Evolutionary conservation across 148 eudicot species (phyloP).

Genomic region (Vaccinium vitisidaea): DNA sequence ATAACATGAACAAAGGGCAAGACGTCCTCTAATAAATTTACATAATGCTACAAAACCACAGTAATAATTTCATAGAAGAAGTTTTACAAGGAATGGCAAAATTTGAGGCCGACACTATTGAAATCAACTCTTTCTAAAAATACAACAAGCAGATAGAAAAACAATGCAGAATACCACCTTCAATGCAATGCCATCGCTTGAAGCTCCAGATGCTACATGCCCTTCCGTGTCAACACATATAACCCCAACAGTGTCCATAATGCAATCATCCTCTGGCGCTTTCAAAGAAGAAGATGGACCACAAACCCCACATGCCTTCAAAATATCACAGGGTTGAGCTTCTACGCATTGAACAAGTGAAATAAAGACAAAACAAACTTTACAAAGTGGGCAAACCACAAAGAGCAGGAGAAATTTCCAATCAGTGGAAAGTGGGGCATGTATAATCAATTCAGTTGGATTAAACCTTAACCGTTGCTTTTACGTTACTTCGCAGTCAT

Average conservation of each 20-base stretch:
- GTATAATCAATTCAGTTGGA: neutral
- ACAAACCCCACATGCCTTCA: slow-evolving; percentile 26
- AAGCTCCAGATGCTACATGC: slow-evolving; percentile 81
- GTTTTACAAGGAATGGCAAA: neutral
- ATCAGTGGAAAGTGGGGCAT: neutral
- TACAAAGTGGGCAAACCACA: neutral
- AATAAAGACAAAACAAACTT: neutral
- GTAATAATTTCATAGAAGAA: neutral
- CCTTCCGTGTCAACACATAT: slow-evolving; percentile 84
- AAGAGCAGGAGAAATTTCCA: neutral
- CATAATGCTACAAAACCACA: neutral
- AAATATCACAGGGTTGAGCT: slow-evolving; percentile 25
- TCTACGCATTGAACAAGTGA: slow-evolving; percentile 28
- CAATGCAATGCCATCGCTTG: slow-evolving; percentile 97
- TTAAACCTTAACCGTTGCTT: neutral
- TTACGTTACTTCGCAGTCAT: neutral
- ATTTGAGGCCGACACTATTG: neutral
- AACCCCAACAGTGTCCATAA: slow-evolving; percentile 92
- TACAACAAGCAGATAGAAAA: neutral
- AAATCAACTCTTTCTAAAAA: neutral
- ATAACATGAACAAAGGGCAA: neutral
- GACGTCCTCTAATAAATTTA: neutral
- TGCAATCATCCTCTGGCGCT: slow-evolving; percentile 44
- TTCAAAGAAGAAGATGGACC: slow-evolving; percentile 20
- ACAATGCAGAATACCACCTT: slow-evolving; percentile 49